Evolutionary conservation across 495 filamentous ascomycete species (phyloP), one percentile per base, ranked within the genome.

Genomic region (Glonium stellatum): DNA sequence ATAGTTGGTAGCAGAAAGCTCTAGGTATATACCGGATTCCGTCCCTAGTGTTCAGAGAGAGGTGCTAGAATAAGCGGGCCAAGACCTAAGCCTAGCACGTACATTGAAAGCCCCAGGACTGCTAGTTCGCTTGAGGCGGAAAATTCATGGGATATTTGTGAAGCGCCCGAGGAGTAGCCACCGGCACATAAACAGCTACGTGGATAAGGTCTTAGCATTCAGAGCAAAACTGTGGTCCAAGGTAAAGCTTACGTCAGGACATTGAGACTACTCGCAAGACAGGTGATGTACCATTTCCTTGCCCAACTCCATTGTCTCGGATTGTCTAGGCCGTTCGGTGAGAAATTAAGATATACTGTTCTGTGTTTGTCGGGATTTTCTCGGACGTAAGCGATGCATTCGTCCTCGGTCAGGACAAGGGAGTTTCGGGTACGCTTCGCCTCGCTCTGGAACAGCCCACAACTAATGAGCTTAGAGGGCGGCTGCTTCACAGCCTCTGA

Each of bases 51-150:
- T 72, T 77, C 77, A 31, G 57, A 68, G 4, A 79, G 48, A 0
- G 77, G 77, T 0, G 67, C 69, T 57, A 69, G 76, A 10, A 77
- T 15, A 54, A 79, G 53, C 1, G 77, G 77, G 0, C 77, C 76
- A 11, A 70, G 47, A 11, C 66, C 76, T 63, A 78, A 81, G n/a
- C 73, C 79, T 3, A 81, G 67, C 5, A 81, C 76, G 54, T 79
- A 81, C 4, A 81, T 65, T 0, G 79, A 70, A 12, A 81, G 71
- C 8, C 77, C 76, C 1, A 81, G 65, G 1, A 75, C 70, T 13
- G 73, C 75, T 1, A 68, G 53, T 31, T 76, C 55, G 6, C 58
- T 54, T 25, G 49, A 60, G 25, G 78, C 75, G 13, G 69, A 69
- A 52, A 78, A 80, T 12, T 69, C 62, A 50, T 46, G 6, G 39